A percentile compares a stretch with the other conserved stretches of the same genome.
Evolutionary conservation across 1,284 basidiomycete species (phyloP).

Genomic region (Ustilago hordei): DNA sequence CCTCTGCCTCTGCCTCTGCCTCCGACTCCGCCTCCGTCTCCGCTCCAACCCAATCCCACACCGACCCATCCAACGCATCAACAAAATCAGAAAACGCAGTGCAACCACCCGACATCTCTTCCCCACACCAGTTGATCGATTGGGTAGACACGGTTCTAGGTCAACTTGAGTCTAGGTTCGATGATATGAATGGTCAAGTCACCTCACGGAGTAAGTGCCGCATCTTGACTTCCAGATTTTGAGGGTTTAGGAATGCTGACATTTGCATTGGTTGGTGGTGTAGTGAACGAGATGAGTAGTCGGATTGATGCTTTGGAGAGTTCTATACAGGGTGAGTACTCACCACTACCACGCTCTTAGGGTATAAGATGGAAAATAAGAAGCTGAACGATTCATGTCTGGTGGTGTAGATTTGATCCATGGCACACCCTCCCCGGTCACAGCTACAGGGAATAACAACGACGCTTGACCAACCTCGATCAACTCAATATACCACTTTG

Average conservation of each 20-base stretch:
- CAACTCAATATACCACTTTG: neutral
- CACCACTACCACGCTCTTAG: neutral
- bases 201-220: constrained; percentile 58
- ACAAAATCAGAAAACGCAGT: neutral
- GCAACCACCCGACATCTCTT: constrained; percentile 49
- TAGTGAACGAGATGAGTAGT: constrained; percentile 68
- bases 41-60: constrained; percentile 13
- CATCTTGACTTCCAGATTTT: neutral
- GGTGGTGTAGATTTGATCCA: constrained; percentile 34
- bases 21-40: neutral
- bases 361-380: too few relatives aligned
- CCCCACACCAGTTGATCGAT: constrained; percentile 66
- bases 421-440: constrained; percentile 34
- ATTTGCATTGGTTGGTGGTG: neutral
- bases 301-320: constrained; percentile 65
- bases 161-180: constrained; percentile 62
- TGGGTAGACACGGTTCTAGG: constrained; percentile 66
- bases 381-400: too few relatives aligned
- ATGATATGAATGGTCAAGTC: constrained; percentile 62
- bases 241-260: neutral
- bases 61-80: neutral
- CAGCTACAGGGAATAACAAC: neutral
- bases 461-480: neutral
- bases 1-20: too few relatives aligned
- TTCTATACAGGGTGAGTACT: constrained; percentile 62